Percentiles rank a stretch among this genome's conserved stretches.
Evolutionary conservation across 2,329 filamentous ascomycete genomes (phyloP).

Genomic region (Nemania abortiva): DNA sequence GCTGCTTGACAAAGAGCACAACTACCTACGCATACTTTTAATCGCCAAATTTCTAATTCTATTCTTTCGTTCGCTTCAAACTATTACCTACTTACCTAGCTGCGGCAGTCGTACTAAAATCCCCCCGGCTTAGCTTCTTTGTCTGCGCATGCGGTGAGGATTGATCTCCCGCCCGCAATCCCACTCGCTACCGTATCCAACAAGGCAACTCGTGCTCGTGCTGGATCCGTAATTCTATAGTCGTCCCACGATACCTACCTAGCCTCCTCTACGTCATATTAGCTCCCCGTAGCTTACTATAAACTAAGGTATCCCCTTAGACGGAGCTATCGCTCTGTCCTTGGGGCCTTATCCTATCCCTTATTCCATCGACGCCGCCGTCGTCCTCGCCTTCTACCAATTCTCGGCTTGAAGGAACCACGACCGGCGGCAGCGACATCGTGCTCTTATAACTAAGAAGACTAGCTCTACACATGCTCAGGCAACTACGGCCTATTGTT

Average conservation of each 20-base stretch:
- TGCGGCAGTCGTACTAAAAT: background rate
- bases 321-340: constrained; percentile 16
- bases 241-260: constrained; percentile 1
- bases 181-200: constrained; percentile 12
- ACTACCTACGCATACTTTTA: background rate
- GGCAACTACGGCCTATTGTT: constrained; percentile 28
- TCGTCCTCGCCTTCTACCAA: constrained; percentile 1
- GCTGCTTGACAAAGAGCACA: background rate
- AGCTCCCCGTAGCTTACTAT: constrained; percentile 5
- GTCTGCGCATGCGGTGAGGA: constrained; percentile 26
- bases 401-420: constrained; percentile 7
- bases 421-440: constrained; percentile 7
- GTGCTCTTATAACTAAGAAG: constrained; percentile 6
- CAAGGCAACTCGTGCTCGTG: constrained; percentile 4
- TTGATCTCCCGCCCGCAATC: constrained; percentile 14
- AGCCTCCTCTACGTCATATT: constrained; percentile 30
- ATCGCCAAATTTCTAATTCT: background rate
- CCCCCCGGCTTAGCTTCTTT: background rate
- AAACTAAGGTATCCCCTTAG: background rate
- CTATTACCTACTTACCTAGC: background rate
- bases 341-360: background rate
- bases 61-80: background rate
- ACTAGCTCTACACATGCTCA: constrained; percentile 31
- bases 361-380: background rate
- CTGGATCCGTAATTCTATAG: constrained; percentile 10